These are phyloP conservation scores for Solanum arcanum DNA, from an alignment of 257 asterid species.

Conservation along the genomic window DNA sequence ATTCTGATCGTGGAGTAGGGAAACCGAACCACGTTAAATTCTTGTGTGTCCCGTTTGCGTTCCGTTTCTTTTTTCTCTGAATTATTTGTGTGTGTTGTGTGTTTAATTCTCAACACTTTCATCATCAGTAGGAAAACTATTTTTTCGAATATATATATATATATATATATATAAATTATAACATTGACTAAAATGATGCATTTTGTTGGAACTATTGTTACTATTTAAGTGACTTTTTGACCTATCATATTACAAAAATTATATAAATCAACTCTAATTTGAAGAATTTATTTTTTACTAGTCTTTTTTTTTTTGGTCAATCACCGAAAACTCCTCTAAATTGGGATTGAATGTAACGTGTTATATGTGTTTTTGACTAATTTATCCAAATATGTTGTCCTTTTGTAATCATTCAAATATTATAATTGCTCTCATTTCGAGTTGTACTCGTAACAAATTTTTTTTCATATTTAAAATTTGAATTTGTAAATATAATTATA, in stretches of 20 bases:
- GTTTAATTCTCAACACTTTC: no score
- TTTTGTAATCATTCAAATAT: background rate
- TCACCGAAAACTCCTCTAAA: background rate
- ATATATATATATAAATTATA: background rate
- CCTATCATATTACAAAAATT: background rate
- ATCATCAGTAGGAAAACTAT: no score
- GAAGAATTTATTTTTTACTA: background rate
- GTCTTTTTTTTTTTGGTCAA: no score
- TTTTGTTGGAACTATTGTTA: background rate
- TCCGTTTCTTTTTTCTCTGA: no score
- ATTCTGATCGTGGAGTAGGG: no score
- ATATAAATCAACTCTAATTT: background rate
- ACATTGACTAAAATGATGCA: background rate
- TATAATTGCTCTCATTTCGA: no score
- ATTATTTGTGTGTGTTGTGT: no score
- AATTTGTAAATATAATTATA: background rate
- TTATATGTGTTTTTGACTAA: background rate
- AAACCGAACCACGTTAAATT: no score
- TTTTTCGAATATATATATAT: no score
- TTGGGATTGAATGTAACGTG: background rate
- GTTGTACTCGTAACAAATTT: rapidly evolving
- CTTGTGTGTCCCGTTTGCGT: no score
- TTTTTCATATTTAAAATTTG: no score
- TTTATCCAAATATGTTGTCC: background rate
- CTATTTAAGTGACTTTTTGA: background rate